These are phyloP conservation scores for Hyphopichia homilentoma DNA, from an alignment of 805 yeast genomes.

Conservation along the genomic window DNA sequence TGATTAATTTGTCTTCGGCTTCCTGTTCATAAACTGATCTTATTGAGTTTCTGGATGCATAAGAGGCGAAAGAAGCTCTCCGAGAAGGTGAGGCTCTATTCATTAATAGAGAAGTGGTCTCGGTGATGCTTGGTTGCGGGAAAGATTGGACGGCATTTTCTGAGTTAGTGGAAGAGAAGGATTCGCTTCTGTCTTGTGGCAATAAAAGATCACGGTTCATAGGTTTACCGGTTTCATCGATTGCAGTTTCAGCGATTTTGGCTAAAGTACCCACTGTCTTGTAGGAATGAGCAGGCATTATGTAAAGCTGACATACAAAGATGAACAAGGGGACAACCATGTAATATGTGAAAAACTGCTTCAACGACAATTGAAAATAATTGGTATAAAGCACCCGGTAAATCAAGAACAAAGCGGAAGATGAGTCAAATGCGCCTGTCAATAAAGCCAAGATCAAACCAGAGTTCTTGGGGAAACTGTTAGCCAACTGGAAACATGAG, in stretches of 20 bases:
- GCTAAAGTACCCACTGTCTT: constrained; percentile 67
- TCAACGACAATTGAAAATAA: constrained; percentile 38
- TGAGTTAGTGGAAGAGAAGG: constrained; percentile 2
- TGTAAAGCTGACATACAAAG: constrained; percentile 61
- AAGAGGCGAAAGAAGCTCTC: constrained; percentile 28
- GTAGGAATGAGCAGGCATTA: constrained; percentile 80
- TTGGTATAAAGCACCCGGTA: constrained; percentile 65
- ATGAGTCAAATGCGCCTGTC: constrained; percentile 59
- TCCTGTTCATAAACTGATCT: constrained; percentile 66
- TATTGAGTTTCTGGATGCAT: constrained; percentile 30
- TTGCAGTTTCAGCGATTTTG: constrained; percentile 66
- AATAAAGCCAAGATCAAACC: constrained; percentile 78
- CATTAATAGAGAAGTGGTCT: constrained; percentile 38
- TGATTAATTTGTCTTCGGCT: constrained; percentile 53
- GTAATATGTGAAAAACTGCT: constrained; percentile 62
- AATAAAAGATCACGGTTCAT: constrained; percentile 43
- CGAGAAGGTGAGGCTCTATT: constrained; percentile 28
- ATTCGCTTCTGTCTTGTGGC: constrained; percentile 33
- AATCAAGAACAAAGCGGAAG: constrained; percentile 54
- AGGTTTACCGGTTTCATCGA: constrained; percentile 66
- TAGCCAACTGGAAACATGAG: constrained; percentile 82
- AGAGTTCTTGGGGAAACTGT: constrained; percentile 76
- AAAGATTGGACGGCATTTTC: constrained; percentile 1
- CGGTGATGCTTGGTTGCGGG: constrained; percentile 34
- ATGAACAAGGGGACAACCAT: constrained; percentile 77